Base-by-base conservation (phyloP, 176 grass and related monocot species). In the Phyllostachys edulis region DNA sequence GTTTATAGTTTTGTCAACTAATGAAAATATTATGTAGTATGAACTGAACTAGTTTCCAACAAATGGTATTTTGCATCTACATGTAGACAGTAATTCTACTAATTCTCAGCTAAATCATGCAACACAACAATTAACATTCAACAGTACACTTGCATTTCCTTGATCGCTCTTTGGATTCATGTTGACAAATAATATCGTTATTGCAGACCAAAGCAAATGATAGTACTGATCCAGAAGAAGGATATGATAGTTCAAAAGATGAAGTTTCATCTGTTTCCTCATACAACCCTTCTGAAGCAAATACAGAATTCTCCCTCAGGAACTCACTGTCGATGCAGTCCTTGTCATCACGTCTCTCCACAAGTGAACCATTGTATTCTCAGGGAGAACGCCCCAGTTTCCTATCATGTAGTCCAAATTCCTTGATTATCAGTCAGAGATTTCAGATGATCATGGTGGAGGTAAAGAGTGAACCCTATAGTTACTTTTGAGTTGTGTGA, bases 261-360 rank as follows among this genome's bases (percentile, higher is more conserved):
- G 96, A 99, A 93, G 88, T 96, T 57, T 96, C 93, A 49, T 99
- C 96, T 38, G 83, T 99, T 92, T 99, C 96, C 55, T 99, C 96
- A 54, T 96, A 92, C 38, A 94, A 94, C 51, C 96, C 89, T 71
- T 87, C 87, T 77, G 93, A 91, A 87, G 77, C 90, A 92, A 93
- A 95, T 84, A 27, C 51, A 80, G 88, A 90, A 23, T 84, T 79
- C 26, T 82, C 91, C 45, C 29, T 93, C 69, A 90, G 89, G 76
- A 98, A 80, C 80, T 94, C 91, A 41, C 47, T 90, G 62, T 96
- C 93, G 7, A 92, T 87, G 54, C 87, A 94, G 9, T 99, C 93
- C 59, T 77, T 94, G 59, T 77, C 91, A 87, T 89, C 91, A 78
- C 88, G 89, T 42, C 85, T 94, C 75, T 96, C 96, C 51, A 85